Evolutionary conservation across 257 asterid genomes (phyloP).

Genomic region (Nicotiana otophora): DNA sequence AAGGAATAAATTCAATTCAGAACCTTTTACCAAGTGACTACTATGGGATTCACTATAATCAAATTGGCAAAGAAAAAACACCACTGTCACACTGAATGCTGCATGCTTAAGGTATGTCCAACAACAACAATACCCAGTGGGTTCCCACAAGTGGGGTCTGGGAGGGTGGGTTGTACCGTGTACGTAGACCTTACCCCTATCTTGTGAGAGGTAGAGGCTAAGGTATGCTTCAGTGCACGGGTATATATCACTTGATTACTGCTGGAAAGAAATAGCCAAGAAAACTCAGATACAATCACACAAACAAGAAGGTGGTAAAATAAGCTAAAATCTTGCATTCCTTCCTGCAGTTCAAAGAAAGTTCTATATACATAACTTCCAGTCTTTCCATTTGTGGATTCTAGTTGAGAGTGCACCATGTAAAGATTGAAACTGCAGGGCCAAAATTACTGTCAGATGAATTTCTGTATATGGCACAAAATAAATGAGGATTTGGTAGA

Average conservation of each 20-base stretch:
- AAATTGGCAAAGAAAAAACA: background rate
- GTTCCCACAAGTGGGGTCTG: too few species aligned
- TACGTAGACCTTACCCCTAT: too few species aligned
- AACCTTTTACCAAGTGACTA: background rate
- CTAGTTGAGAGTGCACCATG: slow-evolving; percentile 3
- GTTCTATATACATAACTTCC: background rate
- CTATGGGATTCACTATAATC: background rate
- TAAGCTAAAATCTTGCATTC: background rate
- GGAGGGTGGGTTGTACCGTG: too few species aligned
- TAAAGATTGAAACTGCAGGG: background rate
- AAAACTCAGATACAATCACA: too few species aligned
- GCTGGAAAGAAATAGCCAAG: background rate
- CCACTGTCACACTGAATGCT: background rate
- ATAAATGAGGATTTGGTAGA: background rate
- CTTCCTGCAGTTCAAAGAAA: background rate
- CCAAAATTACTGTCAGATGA: background rate
- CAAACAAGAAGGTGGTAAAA: background rate
- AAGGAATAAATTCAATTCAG: background rate
- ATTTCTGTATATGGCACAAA: background rate
- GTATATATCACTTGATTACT: background rate
- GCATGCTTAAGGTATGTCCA: background rate
- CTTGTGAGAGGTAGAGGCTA: background rate
- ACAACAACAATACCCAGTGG: too few species aligned
- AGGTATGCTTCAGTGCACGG: background rate
- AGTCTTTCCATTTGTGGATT: background rate